Base-by-base conservation (phyloP, 1,284 basidiomycete genomes). In the Cutaneotrichosporon dermatis region DNA sequence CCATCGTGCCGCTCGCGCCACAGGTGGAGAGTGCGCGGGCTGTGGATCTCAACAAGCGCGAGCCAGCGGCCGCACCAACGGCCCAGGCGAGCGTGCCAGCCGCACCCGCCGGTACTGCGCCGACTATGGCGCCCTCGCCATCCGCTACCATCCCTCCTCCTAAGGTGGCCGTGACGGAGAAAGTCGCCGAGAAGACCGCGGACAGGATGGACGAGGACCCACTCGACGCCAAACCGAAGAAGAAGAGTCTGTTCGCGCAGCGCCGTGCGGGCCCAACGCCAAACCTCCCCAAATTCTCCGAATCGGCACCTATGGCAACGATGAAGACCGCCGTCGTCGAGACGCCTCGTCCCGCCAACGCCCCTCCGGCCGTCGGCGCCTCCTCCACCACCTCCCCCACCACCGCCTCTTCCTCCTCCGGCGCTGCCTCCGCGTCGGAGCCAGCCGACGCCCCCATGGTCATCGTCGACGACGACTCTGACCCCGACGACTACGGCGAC, bases 201-300 rank as follows among this genome's bases (percentile, higher is more conserved):
- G 54, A 57, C 16, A 58, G 42, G 37, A 58, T 57, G 60, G 55
- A 54, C 9, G 48, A 51, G 13, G 50, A 50, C n/a, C 11, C 36
- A 6, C 40, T 41, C 34, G 55, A 43, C 40, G 49, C 41, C 12
- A 59, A 54, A 43, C 52, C 59, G 15, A 70, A 69, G 61, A 71
- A 70, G 64, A 63, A 67, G 48, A 71, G 68, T 49, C 55, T 75
- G 37, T 76, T 76, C 37, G 67, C 67, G 11, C 65, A 65, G 43
- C 65, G 67, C 9, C 60, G 62, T 0, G 60, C 57, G 0, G 33
- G 25, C 25, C 25, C n/a, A 6, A 34, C 45, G 7, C 60, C 64
- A 4, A 35, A 49, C 1, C 49, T 69, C 36, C 68, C 68, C 6
- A 61, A 62, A 36, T 51, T 67, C 13, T 62, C 65, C 12, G 65